A percentile compares a stretch with the other conserved stretches of the same genome.
These are phyloP conservation scores for Aspergillus intermedius DNA, from an alignment of 2,329 filamentous ascomycete genomes.

Conservation along the genomic window DNA sequence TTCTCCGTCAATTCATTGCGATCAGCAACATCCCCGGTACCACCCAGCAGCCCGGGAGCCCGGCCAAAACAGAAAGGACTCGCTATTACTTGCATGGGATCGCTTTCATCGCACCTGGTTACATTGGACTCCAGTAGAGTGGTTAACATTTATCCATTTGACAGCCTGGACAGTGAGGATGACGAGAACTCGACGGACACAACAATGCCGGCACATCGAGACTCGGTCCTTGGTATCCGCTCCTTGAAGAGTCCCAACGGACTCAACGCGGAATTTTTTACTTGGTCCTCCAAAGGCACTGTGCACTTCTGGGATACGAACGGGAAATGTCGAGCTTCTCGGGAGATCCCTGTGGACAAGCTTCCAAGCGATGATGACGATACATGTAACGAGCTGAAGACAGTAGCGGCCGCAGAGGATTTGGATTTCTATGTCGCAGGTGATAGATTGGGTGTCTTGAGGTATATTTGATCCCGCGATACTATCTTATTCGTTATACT, in stretches of 20 bases:
- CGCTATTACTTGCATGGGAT: conserved; percentile 61
- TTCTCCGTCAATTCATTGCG: conserved; percentile 38
- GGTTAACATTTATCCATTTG: conserved; percentile 57
- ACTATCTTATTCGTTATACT: conserved; percentile 5
- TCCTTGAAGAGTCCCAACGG: conserved; percentile 55
- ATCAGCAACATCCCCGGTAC: conserved; percentile 19
- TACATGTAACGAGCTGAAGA: conserved; percentile 50
- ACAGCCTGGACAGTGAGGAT: conserved; percentile 24
- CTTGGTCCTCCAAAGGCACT: conserved; percentile 76
- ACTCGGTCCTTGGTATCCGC: conserved; percentile 63
- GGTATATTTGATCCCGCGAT: conserved; percentile 27
- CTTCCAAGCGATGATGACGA: conserved; percentile 38
- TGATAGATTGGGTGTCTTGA: conserved; percentile 77
- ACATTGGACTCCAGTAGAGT: conserved; percentile 69
- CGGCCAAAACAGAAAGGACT: conserved; percentile 25
- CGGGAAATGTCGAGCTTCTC: conserved; percentile 59
- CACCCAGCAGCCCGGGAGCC: conserved; percentile 13
- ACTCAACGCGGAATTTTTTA: conserved; percentile 68
- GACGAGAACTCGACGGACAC: conserved; percentile 22
- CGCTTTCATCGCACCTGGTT: conserved; percentile 60
- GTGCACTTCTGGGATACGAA: conserved; percentile 76
- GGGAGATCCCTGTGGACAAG: conserved; percentile 65
- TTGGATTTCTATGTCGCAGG: conserved; percentile 69
- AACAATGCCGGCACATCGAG: conserved; percentile 51
- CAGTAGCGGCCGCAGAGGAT: conserved; percentile 53